Evolutionary conservation across 1,139 yeast genomes (phyloP).

Genomic region (Magnusiomyces tetraspermus): DNA sequence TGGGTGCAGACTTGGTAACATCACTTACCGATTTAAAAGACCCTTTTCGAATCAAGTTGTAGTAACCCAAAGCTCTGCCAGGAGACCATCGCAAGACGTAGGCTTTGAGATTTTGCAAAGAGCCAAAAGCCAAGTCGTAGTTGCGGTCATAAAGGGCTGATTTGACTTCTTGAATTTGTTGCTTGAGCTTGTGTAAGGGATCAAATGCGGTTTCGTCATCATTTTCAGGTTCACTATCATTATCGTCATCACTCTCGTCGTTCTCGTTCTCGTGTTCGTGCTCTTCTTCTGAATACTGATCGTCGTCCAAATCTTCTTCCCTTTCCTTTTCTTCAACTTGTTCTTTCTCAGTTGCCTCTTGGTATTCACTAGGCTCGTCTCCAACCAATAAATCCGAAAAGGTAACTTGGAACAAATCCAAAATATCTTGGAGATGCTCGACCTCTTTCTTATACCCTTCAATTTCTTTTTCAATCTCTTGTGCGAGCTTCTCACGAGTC

Average conservation of each 20-base stretch:
- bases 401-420: not conserved
- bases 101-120: constrained; percentile 57
- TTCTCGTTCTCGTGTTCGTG: constrained; percentile 9
- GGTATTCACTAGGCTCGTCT: not conserved
- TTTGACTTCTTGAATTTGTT: constrained; percentile 55
- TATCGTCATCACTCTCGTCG: not conserved
- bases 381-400: not conserved
- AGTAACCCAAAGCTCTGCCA: constrained; percentile 58
- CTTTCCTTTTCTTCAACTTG: constrained; percentile 3
- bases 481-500: not conserved
- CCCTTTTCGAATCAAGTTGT: constrained; percentile 13
- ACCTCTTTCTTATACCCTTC: not conserved
- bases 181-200: not conserved
- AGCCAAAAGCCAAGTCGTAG: constrained; percentile 58
- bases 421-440: not conserved
- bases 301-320: constrained; percentile 5
- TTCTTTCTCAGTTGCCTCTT: not conserved
- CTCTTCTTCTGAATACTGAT: too few species aligned
- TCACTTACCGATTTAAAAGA: not conserved
- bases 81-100: constrained; percentile 85
- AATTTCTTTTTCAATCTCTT: not conserved
- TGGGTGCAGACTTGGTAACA: too few species aligned
- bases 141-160: constrained; percentile 59
- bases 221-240: not conserved
- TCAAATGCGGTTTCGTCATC: not conserved